A percentile compares a stretch with the other conserved stretches of the same genome.
Conservation (phyloP, 768 basidiomycete species). For the Kwoniella sp. region DNA sequence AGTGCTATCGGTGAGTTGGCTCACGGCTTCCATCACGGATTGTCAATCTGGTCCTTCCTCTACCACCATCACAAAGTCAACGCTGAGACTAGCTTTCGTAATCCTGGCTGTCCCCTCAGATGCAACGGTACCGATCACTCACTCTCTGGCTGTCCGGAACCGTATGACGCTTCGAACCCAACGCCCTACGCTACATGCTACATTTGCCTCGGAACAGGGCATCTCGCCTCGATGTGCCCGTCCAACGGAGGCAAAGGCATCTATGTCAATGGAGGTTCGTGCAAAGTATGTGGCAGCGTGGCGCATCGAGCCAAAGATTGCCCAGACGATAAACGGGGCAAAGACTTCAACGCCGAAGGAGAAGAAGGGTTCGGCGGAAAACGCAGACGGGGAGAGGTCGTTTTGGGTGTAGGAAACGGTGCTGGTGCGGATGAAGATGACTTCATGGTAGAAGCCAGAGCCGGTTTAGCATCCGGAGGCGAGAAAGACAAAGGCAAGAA, state of each 20-base stretch:
- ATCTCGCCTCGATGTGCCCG: conserved; percentile 81
- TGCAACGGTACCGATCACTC: conserved; percentile 80
- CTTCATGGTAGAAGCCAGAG: conserved; percentile 79
- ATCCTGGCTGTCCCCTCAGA: conserved; percentile 57
- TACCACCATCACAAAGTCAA: too few species aligned
- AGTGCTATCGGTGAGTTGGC: conserved; percentile 69
- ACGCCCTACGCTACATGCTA: conserved; percentile 90
- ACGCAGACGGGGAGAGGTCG: conserved; percentile 53
- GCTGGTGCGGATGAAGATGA: conserved; percentile 93
- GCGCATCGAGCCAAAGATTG: conserved; percentile 86
- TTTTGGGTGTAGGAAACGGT: conserved; percentile 58
- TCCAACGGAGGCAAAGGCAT: conserved; percentile 77
- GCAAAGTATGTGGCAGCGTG: conserved; percentile 84
- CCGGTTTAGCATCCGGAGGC: conserved; percentile 35
- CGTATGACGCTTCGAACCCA: conserved; percentile 66
- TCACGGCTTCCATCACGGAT: not conserved
- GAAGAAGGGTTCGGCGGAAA: conserved; percentile 4
- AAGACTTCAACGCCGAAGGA: conserved; percentile 5
- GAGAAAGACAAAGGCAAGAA: conserved; percentile 17
- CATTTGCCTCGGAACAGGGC: conserved; percentile 80
- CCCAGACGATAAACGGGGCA: conserved; percentile 50
- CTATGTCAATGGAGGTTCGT: conserved; percentile 87
- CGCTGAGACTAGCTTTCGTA: too few species aligned
- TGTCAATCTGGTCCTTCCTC: too few species aligned
- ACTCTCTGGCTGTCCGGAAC: conserved; percentile 74